Evolutionary conservation across 2,329 filamentous ascomycete genomes (phyloP), one percentile per base, ranked within the genome.

Genomic region (Phoma sp.): DNA sequence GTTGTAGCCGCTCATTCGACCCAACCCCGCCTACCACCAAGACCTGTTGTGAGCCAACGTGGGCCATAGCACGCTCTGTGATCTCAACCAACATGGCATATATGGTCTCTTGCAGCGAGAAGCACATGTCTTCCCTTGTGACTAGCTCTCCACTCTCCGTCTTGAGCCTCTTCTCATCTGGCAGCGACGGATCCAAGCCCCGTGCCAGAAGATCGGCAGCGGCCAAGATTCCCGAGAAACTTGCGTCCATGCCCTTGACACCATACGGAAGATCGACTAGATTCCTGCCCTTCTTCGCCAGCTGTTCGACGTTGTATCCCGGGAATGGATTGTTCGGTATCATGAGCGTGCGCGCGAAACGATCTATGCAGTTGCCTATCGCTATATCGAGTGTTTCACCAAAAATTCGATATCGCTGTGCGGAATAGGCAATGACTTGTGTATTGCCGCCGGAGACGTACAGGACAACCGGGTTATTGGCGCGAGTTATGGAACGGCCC

Each of bases 241-340:
- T 95, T 69, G 92, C 96, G 75, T 99, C 95, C 95, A 99, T 99
- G 46, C 95, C 95, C 77, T 99, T 99, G 61, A 99, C 95, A 2
- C 93, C 87, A 72, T 99, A 99, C 2, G 95, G 95, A 25, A 99
- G 80, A 64, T 98, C 94, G 17, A 98, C 81, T 35, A 99, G 79
- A 21, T 86, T 78, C 39, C 82, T 85, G 0, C 85, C 85, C 49
- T 88, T 87, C 75, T 89, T 88, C 64, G 95, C 95, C 44, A 98
- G 81, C 77, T 96, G 91, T 80, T 99, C 95, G 65, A 99, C 97
- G 73, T 99, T 99, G 77, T 98, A 97, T 1, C 95, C 95, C 0
- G 95, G 95, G 1, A 95, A 95, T 0, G 95, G 95, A 74, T 99
- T 94, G 75, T 99, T 99, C 73, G 89, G 89, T 71, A 99, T 97